Evolutionary conservation across 495 filamentous ascomycete genomes (phyloP).

Genomic region (Xylaria telfairii): DNA sequence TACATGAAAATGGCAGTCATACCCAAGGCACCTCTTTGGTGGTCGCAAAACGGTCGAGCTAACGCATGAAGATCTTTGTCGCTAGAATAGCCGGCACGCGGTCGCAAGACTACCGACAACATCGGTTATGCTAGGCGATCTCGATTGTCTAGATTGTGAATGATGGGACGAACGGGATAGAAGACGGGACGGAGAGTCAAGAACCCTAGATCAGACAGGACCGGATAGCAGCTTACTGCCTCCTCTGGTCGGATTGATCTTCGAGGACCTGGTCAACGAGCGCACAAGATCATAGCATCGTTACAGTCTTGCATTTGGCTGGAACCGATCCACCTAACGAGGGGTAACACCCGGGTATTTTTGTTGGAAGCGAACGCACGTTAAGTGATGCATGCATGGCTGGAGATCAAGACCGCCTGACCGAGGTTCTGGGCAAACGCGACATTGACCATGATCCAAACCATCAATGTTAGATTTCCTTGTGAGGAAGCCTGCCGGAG

Average conservation of each 20-base stretch:
- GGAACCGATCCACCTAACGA: constrained; percentile 24
- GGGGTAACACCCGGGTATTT: constrained; percentile 21
- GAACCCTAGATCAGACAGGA: constrained; percentile 6
- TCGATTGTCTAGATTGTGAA: background rate
- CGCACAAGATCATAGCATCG: constrained; percentile 6
- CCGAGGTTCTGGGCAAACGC: constrained; percentile 16
- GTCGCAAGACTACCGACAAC: constrained; percentile 10
- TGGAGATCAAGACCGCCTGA: constrained; percentile 24
- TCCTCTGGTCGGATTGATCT: constrained; percentile 14
- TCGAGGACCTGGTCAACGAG: constrained; percentile 19
- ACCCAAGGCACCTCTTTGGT: background rate
- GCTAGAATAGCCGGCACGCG: constrained; percentile 11
- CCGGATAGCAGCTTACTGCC: background rate
- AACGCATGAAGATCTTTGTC: constrained; percentile 11
- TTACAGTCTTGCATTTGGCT: constrained; percentile 15
- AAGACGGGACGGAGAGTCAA: background rate
- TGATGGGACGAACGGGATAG: constrained; percentile 5
- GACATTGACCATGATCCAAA: background rate
- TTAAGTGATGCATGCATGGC: constrained; percentile 26
- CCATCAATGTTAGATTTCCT: constrained; percentile 10
- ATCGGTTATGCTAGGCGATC: constrained; percentile 9
- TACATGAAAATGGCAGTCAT: constrained; percentile 1
- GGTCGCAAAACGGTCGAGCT: constrained; percentile 19
- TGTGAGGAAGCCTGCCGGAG: background rate
- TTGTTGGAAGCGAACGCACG: constrained; percentile 26